Base-by-base conservation (phyloP, 257 asterid species). In the Solanum chiquidenum region DNA sequence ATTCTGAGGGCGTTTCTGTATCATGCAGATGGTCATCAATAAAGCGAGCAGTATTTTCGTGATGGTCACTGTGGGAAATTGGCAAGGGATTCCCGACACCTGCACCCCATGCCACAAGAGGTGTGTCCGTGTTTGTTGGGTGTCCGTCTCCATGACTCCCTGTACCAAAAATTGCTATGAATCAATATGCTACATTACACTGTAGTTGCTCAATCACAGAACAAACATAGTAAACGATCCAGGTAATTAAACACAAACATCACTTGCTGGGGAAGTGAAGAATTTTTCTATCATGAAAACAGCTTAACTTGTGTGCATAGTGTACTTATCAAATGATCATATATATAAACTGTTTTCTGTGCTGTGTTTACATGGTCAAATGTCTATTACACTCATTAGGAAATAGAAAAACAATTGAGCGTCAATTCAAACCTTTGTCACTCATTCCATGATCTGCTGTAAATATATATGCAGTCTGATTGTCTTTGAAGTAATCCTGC, bases 381-480 rank as follows among this genome's bases (percentile, higher is more conserved):
- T 11, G 35, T 80, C 44, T 46, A 80, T 80, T 49, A 46, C 12
- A 87, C 21, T 20, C 13, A 35, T 79, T 49, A 31, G 8, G 64
- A 3, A 68, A 49, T 7, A 35, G 7, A 82, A 86, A 58, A 21
- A 68, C 40, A 90, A 71, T 86, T 35, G 86, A 86, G 66, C 35
- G 18, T 34, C n/a, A 74, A 74, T 18, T 31, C 85, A 88, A 91
- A 96, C 99, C 99, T 97, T 97, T 97, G 90, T 97, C 99, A 85
- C 99, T 97, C 98, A 97, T 97, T 88, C 99, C 99, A 93, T 97
- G 99, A 90, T 97, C 99, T 77, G 99, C 99, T 21, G 99, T 97
- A 89, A 97, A 97, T 83, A 97, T 91, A 89, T 92, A 97, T n/a
- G 99, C 90, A 29, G 99, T 95, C 91, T 85, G 91, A 88, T 96